Conservation (phyloP, 768 basidiomycete species). For the Lentinula guzmanii region DNA sequence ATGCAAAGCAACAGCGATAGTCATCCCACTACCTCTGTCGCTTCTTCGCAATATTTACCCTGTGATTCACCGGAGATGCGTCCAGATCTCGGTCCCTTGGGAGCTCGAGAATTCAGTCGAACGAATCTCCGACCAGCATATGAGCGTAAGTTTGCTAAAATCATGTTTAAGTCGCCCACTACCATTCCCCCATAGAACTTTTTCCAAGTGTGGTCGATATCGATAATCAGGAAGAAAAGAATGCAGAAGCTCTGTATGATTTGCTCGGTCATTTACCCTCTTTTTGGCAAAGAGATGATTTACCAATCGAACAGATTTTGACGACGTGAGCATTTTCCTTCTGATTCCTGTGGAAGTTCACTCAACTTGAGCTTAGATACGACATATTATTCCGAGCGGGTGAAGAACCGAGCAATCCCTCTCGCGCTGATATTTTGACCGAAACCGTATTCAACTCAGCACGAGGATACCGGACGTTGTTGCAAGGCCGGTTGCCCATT, state of each 20-base stretch:
- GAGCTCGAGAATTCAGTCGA: conserved; percentile 35
- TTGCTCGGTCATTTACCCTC: conserved; percentile 46
- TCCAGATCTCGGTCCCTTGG: conserved; percentile 37
- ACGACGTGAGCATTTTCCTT: conserved; percentile 43
- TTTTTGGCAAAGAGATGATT: conserved; percentile 50
- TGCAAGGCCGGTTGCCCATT: conserved; percentile 38
- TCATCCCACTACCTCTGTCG: conserved; percentile 1
- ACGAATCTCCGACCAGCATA: conserved; percentile 50
- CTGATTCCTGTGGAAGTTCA: background rate
- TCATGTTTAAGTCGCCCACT: background rate
- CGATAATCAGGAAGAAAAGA: conserved; percentile 25
- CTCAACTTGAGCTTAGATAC: conserved; percentile 31
- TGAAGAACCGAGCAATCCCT: conserved; percentile 34
- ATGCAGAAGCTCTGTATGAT: conserved; percentile 36
- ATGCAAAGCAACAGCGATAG: conserved; percentile 5
- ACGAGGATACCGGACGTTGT: conserved; percentile 47
- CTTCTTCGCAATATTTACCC: conserved; percentile 6
- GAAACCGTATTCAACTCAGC: conserved; percentile 44
- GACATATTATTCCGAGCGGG: conserved; percentile 57
- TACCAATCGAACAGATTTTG: conserved; percentile 44
- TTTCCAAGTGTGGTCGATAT: conserved; percentile 11
- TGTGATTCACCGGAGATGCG: conserved; percentile 8
- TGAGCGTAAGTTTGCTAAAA: conserved; percentile 36
- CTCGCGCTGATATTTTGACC: conserved; percentile 55
- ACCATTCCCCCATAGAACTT: background rate